Base-by-base conservation (phyloP, 2,329 filamentous ascomycete genomes). In the Cyphellophora attinorum region DNA sequence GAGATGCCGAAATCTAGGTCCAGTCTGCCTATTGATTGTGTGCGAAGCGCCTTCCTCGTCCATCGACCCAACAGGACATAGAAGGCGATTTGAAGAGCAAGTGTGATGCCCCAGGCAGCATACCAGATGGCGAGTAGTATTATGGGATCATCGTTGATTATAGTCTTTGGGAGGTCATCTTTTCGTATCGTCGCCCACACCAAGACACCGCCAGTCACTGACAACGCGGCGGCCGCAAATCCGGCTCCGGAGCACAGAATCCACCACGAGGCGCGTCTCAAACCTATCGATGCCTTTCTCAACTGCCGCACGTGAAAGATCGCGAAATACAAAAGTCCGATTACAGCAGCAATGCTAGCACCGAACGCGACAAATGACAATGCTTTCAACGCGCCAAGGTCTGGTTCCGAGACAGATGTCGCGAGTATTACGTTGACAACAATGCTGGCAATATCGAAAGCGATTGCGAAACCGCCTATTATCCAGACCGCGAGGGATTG, bases 351-450 rank as follows among this genome's bases (percentile, higher is more conserved):
- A 21, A 48, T 12, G 29, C 36, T 40, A 13, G 47, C 21, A 23
- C 23, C 38, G 28, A 48, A 41, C 21, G 41, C 34, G 29, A 49
- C 32, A 30, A 48, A 47, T 8, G 43, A 36, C 4, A 49, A 36
- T 17, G 35, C 35, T 36, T 36, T 38, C 13, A 47, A 27, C 15
- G 35, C 41, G 15, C 33, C 15, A 8, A 48, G 29, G 5, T 31
- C 23, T n/a, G 17, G 15, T 13, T 40, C 21, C 12, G 31, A 31
- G 15, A 44, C 27, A 14, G 34, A 38, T 10, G 33, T 33, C 19
- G 44, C 48, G 19, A 48, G 33, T 27, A 46, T 25, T 27, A 46
- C 33, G 25, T 47, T 44, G 3, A 49, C 29, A n/a, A 43, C 30
- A 14, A 33, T 39, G 32, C 38, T 46, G 12, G 34, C 42, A 17